Evolutionary conservation across 2,329 filamentous ascomycete genomes (phyloP).

Genomic region (Juglanconis oblonga): DNA sequence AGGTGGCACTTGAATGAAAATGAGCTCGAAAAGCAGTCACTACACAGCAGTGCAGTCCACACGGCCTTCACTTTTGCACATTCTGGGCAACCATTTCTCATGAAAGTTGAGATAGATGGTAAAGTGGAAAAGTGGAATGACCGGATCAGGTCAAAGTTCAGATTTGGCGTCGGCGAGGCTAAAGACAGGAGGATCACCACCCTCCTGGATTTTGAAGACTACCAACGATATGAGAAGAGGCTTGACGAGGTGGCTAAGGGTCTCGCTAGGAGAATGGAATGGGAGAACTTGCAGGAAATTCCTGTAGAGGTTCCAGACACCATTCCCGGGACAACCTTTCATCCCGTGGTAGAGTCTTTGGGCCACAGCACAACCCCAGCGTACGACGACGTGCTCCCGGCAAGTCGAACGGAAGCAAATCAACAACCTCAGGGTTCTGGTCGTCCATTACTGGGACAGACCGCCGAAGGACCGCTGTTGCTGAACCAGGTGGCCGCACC

Average conservation of each 20-base stretch:
- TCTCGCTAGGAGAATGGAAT: slow-evolving; percentile 7
- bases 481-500: background rate
- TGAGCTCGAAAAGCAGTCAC: slow-evolving; percentile 24
- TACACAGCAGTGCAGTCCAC: slow-evolving; percentile 26
- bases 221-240: background rate
- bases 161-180: slow-evolving; percentile 17
- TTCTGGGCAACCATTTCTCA: slow-evolving; percentile 27
- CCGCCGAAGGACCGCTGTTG: background rate
- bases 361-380: background rate
- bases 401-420: too few species aligned
- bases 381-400: too few species aligned
- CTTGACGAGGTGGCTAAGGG: background rate
- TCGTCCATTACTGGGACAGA: background rate
- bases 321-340: background rate
- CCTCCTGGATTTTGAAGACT: slow-evolving; percentile 1
- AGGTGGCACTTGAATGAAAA: slow-evolving; percentile 30
- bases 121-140: slow-evolving; percentile 24
- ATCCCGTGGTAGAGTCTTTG: background rate
- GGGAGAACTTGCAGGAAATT: slow-evolving; percentile 6
- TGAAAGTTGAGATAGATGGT: slow-evolving; percentile 28
- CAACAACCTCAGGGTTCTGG: too few species aligned
- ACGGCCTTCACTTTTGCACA: slow-evolving; percentile 31
- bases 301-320: slow-evolving; percentile 3
- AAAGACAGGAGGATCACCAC: background rate
- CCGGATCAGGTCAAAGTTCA: slow-evolving; percentile 20